A percentile compares a stretch with the other conserved stretches of the same genome.
Conservation (phyloP, 768 basidiomycete genomes). For the Polyporus arcularius region DNA sequence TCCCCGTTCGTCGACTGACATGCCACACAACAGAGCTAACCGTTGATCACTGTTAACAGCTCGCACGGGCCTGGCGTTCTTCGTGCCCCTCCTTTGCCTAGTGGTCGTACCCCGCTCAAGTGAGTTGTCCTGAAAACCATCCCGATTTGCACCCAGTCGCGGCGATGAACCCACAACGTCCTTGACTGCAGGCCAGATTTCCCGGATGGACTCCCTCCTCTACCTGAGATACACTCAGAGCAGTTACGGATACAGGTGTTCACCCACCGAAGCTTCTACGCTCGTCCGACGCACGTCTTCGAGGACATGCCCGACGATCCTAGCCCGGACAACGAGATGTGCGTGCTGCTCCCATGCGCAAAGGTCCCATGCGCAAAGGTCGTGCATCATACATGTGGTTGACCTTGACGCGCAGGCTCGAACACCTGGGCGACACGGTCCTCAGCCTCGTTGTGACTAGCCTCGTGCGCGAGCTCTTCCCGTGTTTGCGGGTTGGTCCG, state of each 20-base stretch:
- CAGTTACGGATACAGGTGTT: constrained; percentile 59
- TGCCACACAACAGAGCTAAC: not conserved
- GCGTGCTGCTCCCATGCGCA: not conserved
- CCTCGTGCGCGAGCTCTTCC: constrained; percentile 64
- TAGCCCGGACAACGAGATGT: constrained; percentile 85
- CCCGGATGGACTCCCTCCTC: constrained; percentile 46
- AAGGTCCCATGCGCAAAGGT: not conserved
- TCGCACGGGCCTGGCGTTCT: not conserved
- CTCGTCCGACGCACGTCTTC: constrained; percentile 71
- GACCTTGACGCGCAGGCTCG: constrained; percentile 47
- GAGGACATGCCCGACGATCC: constrained; percentile 73
- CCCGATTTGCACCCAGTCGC: not conserved
- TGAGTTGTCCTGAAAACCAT: not conserved
- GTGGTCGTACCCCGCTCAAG: constrained; percentile 10
- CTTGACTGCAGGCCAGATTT: constrained; percentile 35
- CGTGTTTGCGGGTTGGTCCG: constrained; percentile 73
- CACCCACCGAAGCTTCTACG: constrained; percentile 74
- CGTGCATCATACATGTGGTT: not conserved
- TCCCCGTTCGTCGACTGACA: not conserved
- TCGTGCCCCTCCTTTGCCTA: not conserved
- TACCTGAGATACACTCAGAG: constrained; percentile 55
- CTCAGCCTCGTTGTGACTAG: constrained; percentile 66
- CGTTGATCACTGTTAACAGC: not conserved
- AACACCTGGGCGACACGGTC: constrained; percentile 78
- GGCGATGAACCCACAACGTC: not conserved